A percentile compares a stretch with the other conserved stretches of the same genome.
These are phyloP conservation scores for Aeminium ludgeri DNA, from an alignment of 495 filamentous ascomycete genomes.

Conservation along the genomic window DNA sequence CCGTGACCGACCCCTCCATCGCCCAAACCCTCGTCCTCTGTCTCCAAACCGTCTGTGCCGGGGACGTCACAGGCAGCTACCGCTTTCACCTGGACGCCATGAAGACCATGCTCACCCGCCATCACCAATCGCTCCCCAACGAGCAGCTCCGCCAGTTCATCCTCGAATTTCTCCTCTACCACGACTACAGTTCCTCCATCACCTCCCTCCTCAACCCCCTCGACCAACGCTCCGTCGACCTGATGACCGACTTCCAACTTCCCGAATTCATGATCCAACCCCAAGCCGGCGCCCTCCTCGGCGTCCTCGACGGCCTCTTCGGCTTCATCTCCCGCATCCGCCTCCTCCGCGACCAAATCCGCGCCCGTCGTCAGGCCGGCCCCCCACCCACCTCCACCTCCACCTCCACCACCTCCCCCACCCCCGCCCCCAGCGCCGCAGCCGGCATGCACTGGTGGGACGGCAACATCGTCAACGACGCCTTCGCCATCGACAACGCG, in stretches of 20 bases:
- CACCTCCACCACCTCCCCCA: too few relatives aligned
- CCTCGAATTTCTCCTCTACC: constrained; percentile 84
- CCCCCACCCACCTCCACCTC: too few relatives aligned
- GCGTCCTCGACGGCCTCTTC: constrained; percentile 78
- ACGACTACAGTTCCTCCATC: constrained; percentile 67
- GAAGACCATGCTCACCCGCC: constrained; percentile 46
- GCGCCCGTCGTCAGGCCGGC: constrained; percentile 43
- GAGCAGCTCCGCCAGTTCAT: constrained; percentile 63
- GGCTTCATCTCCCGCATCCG: constrained; percentile 67
- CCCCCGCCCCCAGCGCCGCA: too few relatives aligned
- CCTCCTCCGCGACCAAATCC: constrained; percentile 58
- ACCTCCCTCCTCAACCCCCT: constrained; percentile 40
- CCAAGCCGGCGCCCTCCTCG: constrained; percentile 54
- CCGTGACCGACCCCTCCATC: constrained; percentile 24
- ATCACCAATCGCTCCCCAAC: constrained; percentile 27
- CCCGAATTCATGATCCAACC: constrained; percentile 60
- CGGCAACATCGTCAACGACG: constrained; percentile 55
- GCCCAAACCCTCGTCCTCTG: constrained; percentile 77
- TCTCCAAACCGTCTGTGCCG: constrained; percentile 63
- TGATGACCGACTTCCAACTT: constrained; percentile 45
- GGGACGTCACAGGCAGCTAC: constrained; percentile 61
- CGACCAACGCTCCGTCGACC: constrained; percentile 31
- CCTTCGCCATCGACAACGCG: constrained; percentile 57
- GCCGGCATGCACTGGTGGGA: constrained; percentile 63
- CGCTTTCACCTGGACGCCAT: constrained; percentile 66